phyloP scores from a whole-genome alignment of 805 yeast species.

The Kazachstania taianensis region DNA sequence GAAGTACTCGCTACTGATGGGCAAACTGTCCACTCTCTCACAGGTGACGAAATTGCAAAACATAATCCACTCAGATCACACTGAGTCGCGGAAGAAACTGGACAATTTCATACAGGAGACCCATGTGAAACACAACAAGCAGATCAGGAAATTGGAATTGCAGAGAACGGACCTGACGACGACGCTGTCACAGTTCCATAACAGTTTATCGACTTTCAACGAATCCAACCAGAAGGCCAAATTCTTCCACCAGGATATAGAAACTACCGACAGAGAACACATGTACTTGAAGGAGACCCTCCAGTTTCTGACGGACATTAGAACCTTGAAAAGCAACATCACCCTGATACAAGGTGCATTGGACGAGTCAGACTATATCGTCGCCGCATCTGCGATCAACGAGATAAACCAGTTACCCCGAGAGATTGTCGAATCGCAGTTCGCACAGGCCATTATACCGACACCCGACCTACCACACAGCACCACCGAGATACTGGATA shows the following conservation, averaged over 20 bases:
- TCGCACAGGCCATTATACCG: conserved; percentile 76
- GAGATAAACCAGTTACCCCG: conserved; percentile 45
- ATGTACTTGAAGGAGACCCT: conserved; percentile 51
- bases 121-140: conserved; percentile 17
- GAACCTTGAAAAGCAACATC: conserved; percentile 54
- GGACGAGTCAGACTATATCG: conserved; percentile 53
- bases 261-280: conserved; percentile 61
- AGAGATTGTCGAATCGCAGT: conserved; percentile 51
- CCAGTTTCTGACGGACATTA: conserved; percentile 54
- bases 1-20: conserved; percentile 19
- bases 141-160: conserved; percentile 42
- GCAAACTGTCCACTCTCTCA: conserved; percentile 23
- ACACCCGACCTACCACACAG: conserved; percentile 74
- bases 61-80: conserved; percentile 15
- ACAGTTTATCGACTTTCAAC: conserved; percentile 43
- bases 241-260: conserved; percentile 57
- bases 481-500: conserved; percentile 47
- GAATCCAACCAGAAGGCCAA: conserved; percentile 57
- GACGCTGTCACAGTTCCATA: conserved; percentile 46
- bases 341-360: conserved; percentile 60
- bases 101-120: conserved; percentile 16
- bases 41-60: conserved; percentile 21
- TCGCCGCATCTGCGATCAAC: conserved; percentile 64
- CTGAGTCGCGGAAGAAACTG: conserved; percentile 10
- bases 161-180: conserved; percentile 54